These are phyloP conservation scores for Hamamelis virginiana DNA, from an alignment of 164 flowering plant genomes.

Conservation along the genomic window DNA sequence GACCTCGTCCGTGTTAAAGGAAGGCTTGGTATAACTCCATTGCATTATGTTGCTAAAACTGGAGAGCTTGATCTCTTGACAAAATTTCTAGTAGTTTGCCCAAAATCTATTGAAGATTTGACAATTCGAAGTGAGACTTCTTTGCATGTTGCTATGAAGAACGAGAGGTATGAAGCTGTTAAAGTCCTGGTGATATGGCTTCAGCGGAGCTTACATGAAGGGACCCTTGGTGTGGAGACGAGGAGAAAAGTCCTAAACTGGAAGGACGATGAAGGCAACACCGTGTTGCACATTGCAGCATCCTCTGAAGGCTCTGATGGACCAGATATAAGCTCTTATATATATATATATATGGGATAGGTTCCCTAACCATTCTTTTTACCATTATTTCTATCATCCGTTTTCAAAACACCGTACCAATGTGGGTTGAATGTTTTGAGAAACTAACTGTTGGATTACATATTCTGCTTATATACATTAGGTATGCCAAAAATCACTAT, in stretches of 20 bases:
- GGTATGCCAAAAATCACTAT: too few relatives aligned
- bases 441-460: too few relatives aligned
- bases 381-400: too few relatives aligned
- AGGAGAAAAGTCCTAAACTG: constrained; percentile 10
- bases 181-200: constrained; percentile 20
- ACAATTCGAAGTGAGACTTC: constrained; percentile 23
- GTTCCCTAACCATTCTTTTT: too few relatives aligned
- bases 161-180: constrained; percentile 1
- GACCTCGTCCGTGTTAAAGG: constrained; percentile 29
- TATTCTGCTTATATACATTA: too few relatives aligned
- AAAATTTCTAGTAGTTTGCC: constrained; percentile 12
- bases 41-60: constrained; percentile 21
- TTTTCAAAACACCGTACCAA: too few relatives aligned
- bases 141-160: constrained; percentile 21
- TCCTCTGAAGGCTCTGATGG: not conserved
- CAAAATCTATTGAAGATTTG: constrained; percentile 22
- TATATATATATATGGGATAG: too few relatives aligned
- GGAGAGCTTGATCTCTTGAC: constrained; percentile 12
- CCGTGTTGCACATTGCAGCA: constrained; percentile 22
- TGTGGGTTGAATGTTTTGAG: too few relatives aligned
- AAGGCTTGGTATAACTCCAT: constrained; percentile 19
- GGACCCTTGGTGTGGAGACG: not conserved
- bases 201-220: not conserved
- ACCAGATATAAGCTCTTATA: constrained; percentile 7
- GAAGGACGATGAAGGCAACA: constrained; percentile 25